phyloP scores from a whole-genome alignment of 2,329 filamentous ascomycete species.

The Xylaria arbuscula region DNA sequence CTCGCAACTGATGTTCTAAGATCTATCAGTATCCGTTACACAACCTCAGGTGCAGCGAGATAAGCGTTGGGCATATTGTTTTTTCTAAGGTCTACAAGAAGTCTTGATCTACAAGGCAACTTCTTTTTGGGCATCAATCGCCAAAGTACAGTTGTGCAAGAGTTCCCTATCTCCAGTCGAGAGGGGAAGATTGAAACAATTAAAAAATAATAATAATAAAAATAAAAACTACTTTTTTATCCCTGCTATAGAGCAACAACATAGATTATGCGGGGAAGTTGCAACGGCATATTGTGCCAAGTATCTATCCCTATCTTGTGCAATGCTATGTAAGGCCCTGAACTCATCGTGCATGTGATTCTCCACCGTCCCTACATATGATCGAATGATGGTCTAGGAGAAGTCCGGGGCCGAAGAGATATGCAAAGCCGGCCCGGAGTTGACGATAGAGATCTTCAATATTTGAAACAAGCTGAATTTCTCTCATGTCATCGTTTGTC shows the following conservation, averaged over 20 bases:
- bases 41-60: background rate
- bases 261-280: conserved; percentile 10
- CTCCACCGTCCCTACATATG: conserved; percentile 16
- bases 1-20: background rate
- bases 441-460: conserved; percentile 13
- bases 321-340: conserved; percentile 6
- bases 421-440: conserved; percentile 10
- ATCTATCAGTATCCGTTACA: background rate
- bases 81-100: background rate
- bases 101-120: background rate
- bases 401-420: conserved; percentile 24
- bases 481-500: conserved; percentile 28
- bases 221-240: background rate
- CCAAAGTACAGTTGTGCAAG: background rate
- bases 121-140: conserved; percentile 5
- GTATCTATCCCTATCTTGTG: conserved; percentile 9
- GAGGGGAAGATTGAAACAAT: too few species aligned
- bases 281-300: conserved; percentile 13
- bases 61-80: conserved; percentile 1
- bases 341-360: conserved; percentile 25
- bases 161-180: background rate
- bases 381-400: conserved; percentile 1
- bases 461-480: conserved; percentile 18
- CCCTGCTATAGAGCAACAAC: background rate
- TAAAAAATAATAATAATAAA: background rate